Evolutionary conservation across 176 grass and related monocot species (phyloP).

Genomic region (Tillandsia leiboldiana): DNA sequence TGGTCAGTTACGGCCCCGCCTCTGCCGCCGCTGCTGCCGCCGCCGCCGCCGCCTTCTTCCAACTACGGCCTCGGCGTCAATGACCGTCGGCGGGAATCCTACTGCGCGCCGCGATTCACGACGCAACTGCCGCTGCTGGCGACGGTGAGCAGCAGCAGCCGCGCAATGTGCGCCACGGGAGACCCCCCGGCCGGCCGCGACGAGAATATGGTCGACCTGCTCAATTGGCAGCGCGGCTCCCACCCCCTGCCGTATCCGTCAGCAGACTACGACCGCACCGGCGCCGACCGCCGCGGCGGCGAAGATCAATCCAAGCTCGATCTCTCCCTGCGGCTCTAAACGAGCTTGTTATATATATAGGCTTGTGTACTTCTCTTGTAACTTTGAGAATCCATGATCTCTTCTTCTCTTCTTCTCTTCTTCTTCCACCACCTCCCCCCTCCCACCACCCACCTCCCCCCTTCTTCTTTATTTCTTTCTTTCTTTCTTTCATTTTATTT

Average conservation of each 20-base stretch:
- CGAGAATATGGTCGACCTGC: constrained; percentile 38
- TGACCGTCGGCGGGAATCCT: background rate
- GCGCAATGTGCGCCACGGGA: constrained; percentile 18
- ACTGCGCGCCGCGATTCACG: constrained; percentile 19
- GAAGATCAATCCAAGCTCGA: background rate
- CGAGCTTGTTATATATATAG: background rate
- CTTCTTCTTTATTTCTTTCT: background rate
- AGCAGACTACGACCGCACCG: background rate
- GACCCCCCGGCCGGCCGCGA: constrained; percentile 19
- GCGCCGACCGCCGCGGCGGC: background rate
- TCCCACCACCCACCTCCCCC: background rate
- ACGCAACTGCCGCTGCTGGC: constrained; percentile 18
- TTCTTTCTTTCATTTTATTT: background rate
- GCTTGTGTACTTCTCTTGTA: background rate
- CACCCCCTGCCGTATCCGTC: background rate
- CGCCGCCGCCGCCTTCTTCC: background rate
- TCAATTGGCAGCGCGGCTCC: constrained; percentile 36
- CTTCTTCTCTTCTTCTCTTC: too few species aligned
- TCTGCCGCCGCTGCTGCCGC: constrained; percentile 15
- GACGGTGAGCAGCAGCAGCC: constrained; percentile 11
- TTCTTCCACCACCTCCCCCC: too few species aligned
- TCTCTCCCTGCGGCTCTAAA: constrained; percentile 11
- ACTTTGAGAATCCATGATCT: background rate
- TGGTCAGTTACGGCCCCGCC: constrained; percentile 1
- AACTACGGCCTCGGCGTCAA: background rate